Percentiles rank a stretch among this genome's conserved stretches.
phyloP scores from a whole-genome alignment of 768 basidiomycete species.

The Suillus paluster region DNA sequence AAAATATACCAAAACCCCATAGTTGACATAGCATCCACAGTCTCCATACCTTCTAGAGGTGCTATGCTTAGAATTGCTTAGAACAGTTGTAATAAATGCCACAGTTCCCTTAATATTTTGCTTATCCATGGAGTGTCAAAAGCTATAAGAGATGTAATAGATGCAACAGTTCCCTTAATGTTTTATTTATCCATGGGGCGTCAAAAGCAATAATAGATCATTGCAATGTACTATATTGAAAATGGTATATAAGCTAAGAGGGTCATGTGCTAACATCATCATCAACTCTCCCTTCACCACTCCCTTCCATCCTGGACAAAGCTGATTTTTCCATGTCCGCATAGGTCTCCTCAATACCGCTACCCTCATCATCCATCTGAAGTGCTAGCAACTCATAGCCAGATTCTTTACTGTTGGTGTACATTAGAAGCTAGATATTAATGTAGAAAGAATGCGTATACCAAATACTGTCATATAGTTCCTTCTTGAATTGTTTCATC shows the following conservation, averaged over 20 bases:
- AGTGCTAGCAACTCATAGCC: neutral
- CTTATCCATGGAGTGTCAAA: no score
- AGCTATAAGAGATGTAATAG: no score
- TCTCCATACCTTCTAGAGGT: neutral
- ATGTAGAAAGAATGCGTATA: neutral
- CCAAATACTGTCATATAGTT: conserved; percentile 1
- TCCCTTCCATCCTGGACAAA: neutral
- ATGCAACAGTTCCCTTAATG: no score
- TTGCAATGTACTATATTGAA: neutral
- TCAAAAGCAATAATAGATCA: neutral
- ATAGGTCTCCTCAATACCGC: neutral
- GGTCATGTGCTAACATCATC: neutral
- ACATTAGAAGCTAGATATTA: neutral
- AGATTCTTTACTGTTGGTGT: neutral
- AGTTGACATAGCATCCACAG: neutral
- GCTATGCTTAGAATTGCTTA: neutral
- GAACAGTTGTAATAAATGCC: no score
- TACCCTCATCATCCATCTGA: neutral
- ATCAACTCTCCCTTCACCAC: no score
- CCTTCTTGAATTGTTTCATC: conserved; percentile 1
- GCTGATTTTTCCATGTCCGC: neutral
- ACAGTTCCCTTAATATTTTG: no score
- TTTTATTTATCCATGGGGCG: neutral
- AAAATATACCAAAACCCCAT: neutral
- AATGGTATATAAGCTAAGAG: neutral